Evolutionary conservation across 179 eudicot genomes (phyloP), one percentile per base, ranked within the genome.

Genomic region (Spinacia oleracea): DNA sequence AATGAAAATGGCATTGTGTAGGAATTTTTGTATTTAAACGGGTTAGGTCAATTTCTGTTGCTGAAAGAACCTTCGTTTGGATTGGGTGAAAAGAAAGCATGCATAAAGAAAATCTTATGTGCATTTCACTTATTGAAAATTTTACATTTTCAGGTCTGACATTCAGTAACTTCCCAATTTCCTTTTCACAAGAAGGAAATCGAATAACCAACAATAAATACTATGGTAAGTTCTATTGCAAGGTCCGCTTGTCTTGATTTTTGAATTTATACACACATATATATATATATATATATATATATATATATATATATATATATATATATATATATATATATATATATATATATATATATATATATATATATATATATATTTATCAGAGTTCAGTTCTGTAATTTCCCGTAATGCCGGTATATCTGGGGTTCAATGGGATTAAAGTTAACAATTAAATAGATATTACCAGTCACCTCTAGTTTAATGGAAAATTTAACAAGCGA

Each of bases 181-280:
- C 45, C 10, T 35, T 66, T n/a, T 66, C 25, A 18, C 46, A 62
- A 15, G 35, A 34, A 64, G 34, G 38, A 31, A 20, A 66, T n/a
- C 18, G 45, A 20, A 62, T 34, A 34, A 65, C 23, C 12, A 15
- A 65, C 43, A 6, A 34, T 34, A 66, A 66, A 2, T 11, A 35
- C 35, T 11, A 66, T 66, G 70, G 70, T 66, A 66, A 66, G 70
- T 20, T 66, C 46, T 35, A 64, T 66, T 66, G 46, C 14, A 20
- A 31, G 69, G 25, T 66, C 14, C 70, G 6, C 2, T 35, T 66
- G 25, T 66, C 45, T 6, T 66, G 25, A 18, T 66, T 15, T 48
- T 48, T n/a, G n/a, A n/a, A n/a, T n/a, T n/a, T n/a, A n/a, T n/a
- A n/a, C n/a, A n/a, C n/a, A n/a, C n/a, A n/a, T n/a, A n/a, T n/a